Evolutionary conservation across 441 rosid species (phyloP).

Genomic region (Euphorbia celastroides): DNA sequence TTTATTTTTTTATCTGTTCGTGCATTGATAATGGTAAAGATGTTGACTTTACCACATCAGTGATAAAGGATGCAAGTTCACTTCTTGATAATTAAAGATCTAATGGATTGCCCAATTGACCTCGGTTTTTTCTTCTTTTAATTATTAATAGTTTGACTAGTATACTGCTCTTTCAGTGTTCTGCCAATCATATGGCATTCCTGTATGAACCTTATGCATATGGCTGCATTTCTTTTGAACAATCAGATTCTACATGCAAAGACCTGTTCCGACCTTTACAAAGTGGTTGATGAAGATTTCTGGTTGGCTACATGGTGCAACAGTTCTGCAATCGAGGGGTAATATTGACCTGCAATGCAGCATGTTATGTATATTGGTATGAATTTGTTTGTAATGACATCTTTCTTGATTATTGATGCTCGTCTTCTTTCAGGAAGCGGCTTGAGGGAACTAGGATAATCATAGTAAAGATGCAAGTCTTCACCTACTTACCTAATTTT

Average conservation of each 20-base stretch:
- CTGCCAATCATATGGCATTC: background rate
- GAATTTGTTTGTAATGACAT: conserved; percentile 16
- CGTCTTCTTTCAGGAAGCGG: conserved; percentile 64
- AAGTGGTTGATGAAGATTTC: conserved; percentile 87
- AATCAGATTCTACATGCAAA: conserved; percentile 70
- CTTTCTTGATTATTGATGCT: conserved; percentile 19
- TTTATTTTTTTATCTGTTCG: background rate
- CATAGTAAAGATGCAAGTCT: conserved; percentile 52
- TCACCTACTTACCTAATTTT: conserved; percentile 2
- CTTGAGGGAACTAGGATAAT: conserved; percentile 98
- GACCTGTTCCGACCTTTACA: conserved; percentile 75
- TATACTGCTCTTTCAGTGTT: background rate
- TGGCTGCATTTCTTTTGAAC: conserved; percentile 17
- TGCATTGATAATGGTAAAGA: background rate
- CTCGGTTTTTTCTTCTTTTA: background rate
- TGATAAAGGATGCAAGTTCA: background rate
- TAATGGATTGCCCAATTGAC: background rate
- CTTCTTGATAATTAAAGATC: background rate
- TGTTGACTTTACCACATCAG: background rate
- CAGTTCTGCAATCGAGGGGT: conserved; percentile 86
- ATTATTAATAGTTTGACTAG: background rate
- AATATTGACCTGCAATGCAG: conserved; percentile 17
- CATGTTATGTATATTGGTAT: conserved; percentile 18
- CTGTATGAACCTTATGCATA: background rate
- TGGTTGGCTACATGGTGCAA: conserved; percentile 97